These are phyloP conservation scores for Pharus latifolius DNA, from an alignment of 176 grass and related monocot genomes.

Conservation along the genomic window DNA sequence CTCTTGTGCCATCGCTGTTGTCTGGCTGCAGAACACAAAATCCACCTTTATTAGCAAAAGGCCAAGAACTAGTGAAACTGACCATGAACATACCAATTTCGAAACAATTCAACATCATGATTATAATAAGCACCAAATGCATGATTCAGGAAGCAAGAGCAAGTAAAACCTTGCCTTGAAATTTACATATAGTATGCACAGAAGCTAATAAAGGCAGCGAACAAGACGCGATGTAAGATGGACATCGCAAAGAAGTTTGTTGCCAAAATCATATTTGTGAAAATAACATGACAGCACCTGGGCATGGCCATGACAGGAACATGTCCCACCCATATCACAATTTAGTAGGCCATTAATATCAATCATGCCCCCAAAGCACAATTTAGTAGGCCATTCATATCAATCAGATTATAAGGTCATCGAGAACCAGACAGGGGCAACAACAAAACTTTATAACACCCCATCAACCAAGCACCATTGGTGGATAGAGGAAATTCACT, in stretches of 20 bases:
- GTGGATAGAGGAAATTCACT: background rate
- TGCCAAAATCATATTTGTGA: background rate
- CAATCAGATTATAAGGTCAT: conserved; percentile 1
- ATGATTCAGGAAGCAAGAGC: too few species aligned
- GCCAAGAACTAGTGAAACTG: too few species aligned
- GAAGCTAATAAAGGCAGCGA: background rate
- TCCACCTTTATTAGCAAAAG: background rate
- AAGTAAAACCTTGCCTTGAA: too few species aligned
- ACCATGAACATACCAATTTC: background rate
- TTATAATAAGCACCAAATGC: too few species aligned
- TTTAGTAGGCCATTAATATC: background rate
- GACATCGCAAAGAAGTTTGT: background rate
- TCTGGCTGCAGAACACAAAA: background rate
- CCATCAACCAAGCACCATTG: background rate
- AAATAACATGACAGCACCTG: background rate
- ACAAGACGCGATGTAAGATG: background rate
- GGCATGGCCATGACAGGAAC: background rate
- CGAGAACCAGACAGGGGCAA: background rate
- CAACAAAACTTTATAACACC: background rate
- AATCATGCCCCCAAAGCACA: too few species aligned
- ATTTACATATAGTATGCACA: too few species aligned
- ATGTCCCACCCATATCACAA: background rate
- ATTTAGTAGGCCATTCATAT: background rate
- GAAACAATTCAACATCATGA: background rate
- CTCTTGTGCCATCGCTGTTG: conserved; percentile 58